Percentiles rank a stretch among this genome's conserved stretches.
Evolutionary conservation across 2,329 filamentous ascomycete genomes (phyloP).

Genomic region (Beauveria pseudobassiana): DNA sequence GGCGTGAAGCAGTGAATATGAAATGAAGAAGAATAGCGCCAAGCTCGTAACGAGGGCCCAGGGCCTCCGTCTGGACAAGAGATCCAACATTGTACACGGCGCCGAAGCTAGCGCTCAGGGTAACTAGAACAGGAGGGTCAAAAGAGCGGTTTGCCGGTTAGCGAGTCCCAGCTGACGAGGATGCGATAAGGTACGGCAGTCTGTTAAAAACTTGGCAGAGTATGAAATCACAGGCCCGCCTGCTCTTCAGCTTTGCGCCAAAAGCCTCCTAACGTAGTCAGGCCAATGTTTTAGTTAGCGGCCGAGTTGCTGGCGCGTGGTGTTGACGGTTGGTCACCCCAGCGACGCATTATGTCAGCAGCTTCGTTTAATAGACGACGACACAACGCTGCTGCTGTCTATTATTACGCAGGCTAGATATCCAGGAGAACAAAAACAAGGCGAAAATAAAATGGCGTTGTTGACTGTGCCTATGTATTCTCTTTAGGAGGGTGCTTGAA

Average conservation of each 20-base stretch:
- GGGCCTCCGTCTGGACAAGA: background rate
- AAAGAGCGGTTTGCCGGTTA: background rate
- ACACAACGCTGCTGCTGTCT: background rate
- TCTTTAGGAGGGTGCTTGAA: too few species aligned
- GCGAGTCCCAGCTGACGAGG: background rate
- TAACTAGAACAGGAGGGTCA: background rate
- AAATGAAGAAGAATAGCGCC: conserved; percentile 4
- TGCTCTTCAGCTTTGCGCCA: background rate
- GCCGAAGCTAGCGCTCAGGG: background rate
- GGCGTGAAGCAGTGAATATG: conserved; percentile 5
- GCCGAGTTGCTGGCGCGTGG: background rate
- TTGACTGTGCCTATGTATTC: too few species aligned
- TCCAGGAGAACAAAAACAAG: background rate
- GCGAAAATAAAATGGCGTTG: background rate
- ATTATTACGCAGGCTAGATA: background rate
- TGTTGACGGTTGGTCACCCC: conserved; percentile 4
- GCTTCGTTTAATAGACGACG: background rate
- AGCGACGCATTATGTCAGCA: conserved; percentile 10
- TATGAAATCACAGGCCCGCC: background rate
- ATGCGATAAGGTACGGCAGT: background rate
- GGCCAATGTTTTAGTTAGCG: background rate
- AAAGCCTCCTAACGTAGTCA: background rate
- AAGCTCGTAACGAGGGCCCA: background rate
- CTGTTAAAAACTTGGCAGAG: background rate
- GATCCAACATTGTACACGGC: background rate